Base-by-base conservation (phyloP, 2,329 filamentous ascomycete genomes). In the Ascochyta rabiei region DNA sequence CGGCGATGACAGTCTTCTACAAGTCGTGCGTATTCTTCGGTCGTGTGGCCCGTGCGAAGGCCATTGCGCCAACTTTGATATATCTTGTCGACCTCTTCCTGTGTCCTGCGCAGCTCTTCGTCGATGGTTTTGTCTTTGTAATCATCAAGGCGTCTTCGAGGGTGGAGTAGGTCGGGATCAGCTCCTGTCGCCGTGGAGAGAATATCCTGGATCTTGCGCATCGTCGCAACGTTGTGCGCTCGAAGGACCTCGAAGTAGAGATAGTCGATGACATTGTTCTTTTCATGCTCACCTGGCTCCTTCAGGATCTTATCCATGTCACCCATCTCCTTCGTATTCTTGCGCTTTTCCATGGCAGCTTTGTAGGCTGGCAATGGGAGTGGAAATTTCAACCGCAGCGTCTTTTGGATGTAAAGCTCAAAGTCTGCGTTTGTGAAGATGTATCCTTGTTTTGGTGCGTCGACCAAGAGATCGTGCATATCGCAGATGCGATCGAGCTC, bases 241-340 rank as follows among this genome's bases (percentile, higher is more conserved):
- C 79, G 70, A 0, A 84, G 81, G 2, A 86, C 75, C 0, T 71
- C 58, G 16, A 86, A 88, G 58, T 83, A 86, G 7, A 91, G 75
- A 33, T 81, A 79, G 64, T 91, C 88, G 5, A 89, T 78, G 3
- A 90, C 83, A 51, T 89, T 84, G 1, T 65, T 42, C 1, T 26
- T 13, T 1, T 72, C 69, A 26, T 59, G 31, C 10, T 30, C 53
- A 28, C 62, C 69, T 0, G 70, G 61, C 10, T 70, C 52, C 9
- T 59, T 59, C 61, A 61, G 49, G 6, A 30, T n/a, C 16, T 49
- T 60, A 42, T 66, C 54, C 46, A 58, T 35, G 34, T 64, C 60
- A 9, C 50, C 55, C 19, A 51, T 50, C 9, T 59, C 58, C 44
- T 63, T 67, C 1, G 31, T 43, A 1, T 59, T 56, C 21, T 58